phyloP scores from a whole-genome alignment of 1,284 basidiomycete genomes.

The Schizophyllum amplum region DNA sequence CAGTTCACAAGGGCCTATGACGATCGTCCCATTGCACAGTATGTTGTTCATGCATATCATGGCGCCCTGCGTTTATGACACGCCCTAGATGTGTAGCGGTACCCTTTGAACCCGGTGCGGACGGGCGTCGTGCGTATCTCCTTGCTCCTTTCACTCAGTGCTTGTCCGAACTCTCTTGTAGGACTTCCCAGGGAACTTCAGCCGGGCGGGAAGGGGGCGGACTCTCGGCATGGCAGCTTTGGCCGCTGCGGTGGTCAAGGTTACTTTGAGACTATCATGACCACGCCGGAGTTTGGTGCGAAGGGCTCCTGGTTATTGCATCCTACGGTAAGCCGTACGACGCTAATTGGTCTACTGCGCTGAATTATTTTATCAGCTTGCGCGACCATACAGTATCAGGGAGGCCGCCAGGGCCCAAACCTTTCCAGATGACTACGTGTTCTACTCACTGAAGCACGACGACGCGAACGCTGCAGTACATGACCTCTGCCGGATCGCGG shows the following conservation, averaged over 20 bases:
- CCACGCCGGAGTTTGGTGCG: slow-evolving; percentile 1
- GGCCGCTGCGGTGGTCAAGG: slow-evolving; percentile 2
- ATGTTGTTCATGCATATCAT: too few species aligned
- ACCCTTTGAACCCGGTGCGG: slow-evolving; percentile 4
- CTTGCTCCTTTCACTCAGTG: background rate
- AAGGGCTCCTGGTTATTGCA: slow-evolving; percentile 6
- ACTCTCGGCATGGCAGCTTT: background rate
- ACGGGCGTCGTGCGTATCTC: background rate
- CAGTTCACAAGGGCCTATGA: too few species aligned
- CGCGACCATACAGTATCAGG: background rate
- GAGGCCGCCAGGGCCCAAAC: background rate
- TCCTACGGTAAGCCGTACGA: background rate
- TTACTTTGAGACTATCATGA: slow-evolving; percentile 8
- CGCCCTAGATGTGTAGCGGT: too few species aligned
- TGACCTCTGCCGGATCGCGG: background rate
- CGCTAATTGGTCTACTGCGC: background rate
- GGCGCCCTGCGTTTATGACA: too few species aligned
- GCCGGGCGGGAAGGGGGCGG: background rate
- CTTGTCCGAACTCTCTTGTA: too few species aligned
- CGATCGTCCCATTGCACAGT: too few species aligned
- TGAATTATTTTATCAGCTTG: background rate
- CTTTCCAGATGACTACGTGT: background rate
- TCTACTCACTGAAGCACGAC: background rate
- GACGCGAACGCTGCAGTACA: background rate
- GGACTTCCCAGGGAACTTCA: background rate